Evolutionary conservation across 164 flowering plant species (phyloP), one percentile per base, ranked within the genome.

Genomic region (Piper longum): DNA sequence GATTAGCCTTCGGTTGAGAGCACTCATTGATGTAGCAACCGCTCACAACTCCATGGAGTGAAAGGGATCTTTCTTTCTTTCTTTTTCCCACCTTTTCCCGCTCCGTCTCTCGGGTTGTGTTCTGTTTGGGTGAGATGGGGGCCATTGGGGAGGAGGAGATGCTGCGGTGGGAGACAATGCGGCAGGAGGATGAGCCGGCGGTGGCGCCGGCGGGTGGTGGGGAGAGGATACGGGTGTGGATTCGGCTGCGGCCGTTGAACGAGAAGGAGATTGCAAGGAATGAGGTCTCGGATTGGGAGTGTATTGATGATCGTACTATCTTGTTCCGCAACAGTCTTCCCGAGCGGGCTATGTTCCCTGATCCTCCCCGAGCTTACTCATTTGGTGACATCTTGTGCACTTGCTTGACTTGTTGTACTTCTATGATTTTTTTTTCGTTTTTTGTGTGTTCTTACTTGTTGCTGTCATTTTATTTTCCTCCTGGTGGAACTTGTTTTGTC

Each of bases 221-320:
- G 66, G 98, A 91, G 83, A 86, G 81, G 84, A 91, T 95, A 75
- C 76, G 82, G 70, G 99, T 95, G 55, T 78, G 85, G 62, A 96
- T 95, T 64, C 86, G 99, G 78, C 69, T 95, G 78, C 86, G 98
- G 76, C 99, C 99, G 60, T 74, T 91, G 85, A 91, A 74, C 76
- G 99, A 83, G 45, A 95, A 83, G 76, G 97, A 91, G 80, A 72
- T 75, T 66, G 73, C 70, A 1, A 78, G 75, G 63, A 83, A 74
- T 77, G 97, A 95, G 71, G 86, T 79, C 14, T 77, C 90, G 2
- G 99, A 95, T 69, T 95, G 99, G 99, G 99, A 95, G 78, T 95
- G 99, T 76, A 95, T 95, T 76, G 91, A 87, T 66, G 87, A 86
- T 42, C 81, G 74, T 62, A 87, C 93, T 67, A 78, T 95, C 68